These are phyloP conservation scores for Phytophthora sp. DNA, from an alignment of 352 stramenopile species.

Conservation along the genomic window DNA sequence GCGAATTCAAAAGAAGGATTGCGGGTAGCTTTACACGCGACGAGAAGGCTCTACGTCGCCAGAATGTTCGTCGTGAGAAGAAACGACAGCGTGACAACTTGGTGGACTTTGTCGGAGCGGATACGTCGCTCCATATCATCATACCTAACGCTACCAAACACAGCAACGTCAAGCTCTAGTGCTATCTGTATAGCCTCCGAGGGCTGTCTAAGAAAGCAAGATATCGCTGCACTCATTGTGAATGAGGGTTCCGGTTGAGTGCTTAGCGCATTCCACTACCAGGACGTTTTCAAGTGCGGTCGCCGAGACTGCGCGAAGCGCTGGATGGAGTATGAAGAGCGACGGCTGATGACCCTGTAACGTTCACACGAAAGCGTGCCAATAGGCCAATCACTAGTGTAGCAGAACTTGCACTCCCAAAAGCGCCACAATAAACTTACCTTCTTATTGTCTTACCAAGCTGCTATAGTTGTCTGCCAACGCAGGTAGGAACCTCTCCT, in stretches of 20 bases:
- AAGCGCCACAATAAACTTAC: too few relatives aligned
- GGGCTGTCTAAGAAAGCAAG: background rate
- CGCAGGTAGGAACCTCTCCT: too few relatives aligned
- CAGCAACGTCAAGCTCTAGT: slow-evolving; percentile 6
- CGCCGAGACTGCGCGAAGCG: background rate
- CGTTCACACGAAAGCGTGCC: background rate
- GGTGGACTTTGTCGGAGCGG: background rate
- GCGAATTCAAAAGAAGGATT: slow-evolving; percentile 19
- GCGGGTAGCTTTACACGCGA: background rate
- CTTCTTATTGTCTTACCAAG: too few relatives aligned
- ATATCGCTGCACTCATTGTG: slow-evolving; percentile 8
- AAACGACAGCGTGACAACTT: background rate
- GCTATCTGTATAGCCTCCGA: slow-evolving; percentile 10
- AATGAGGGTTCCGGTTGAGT: slow-evolving; percentile 25
- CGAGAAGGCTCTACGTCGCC: background rate
- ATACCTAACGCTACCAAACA: slow-evolving; percentile 7
- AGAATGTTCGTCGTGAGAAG: background rate
- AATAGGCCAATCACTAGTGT: background rate
- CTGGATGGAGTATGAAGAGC: background rate
- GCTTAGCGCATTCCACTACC: slow-evolving; percentile 5
- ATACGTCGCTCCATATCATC: background rate
- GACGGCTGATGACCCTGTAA: background rate
- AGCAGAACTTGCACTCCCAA: background rate
- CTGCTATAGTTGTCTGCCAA: too few relatives aligned
- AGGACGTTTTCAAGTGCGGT: background rate